Conservation (phyloP, 2,329 filamentous ascomycete species). For the Cercospora sp. region DNA sequence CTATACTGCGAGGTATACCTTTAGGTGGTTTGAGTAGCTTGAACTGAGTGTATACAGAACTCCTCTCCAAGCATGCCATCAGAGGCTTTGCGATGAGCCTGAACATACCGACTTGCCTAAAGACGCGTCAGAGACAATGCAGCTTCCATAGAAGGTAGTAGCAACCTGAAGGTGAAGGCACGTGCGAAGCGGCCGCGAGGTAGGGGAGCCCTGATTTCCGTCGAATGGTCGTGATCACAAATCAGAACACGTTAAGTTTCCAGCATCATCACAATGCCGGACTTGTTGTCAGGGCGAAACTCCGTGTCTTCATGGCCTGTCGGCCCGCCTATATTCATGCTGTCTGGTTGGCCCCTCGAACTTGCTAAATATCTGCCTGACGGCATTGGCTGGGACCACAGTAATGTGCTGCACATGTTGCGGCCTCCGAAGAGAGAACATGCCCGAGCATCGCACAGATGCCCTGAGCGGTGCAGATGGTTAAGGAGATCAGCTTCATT, state of each 20-base stretch:
- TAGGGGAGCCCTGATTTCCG: neutral
- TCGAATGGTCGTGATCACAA: neutral
- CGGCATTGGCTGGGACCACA: neutral
- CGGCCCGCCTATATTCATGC: neutral
- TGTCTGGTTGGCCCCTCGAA: neutral
- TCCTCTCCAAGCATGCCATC: neutral
- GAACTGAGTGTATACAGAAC: neutral
- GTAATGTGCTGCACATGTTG: neutral
- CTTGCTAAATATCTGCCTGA: neutral
- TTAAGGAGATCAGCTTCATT: neutral
- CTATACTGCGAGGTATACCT: neutral
- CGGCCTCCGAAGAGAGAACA: neutral
- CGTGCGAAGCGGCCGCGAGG: neutral
- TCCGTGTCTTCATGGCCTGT: neutral
- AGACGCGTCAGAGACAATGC: neutral
- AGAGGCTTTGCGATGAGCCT: neutral
- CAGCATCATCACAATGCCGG: neutral
- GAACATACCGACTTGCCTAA: neutral
- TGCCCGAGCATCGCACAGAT: neutral
- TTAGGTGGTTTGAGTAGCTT: neutral
- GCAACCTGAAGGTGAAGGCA: neutral
- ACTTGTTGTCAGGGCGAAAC: neutral
- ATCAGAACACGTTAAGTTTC: neutral
- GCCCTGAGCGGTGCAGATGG: neutral
- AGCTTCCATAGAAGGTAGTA: neutral